Conservation (phyloP, 2,329 filamentous ascomycete genomes). For the Arthrobotrys sphaeroides region DNA sequence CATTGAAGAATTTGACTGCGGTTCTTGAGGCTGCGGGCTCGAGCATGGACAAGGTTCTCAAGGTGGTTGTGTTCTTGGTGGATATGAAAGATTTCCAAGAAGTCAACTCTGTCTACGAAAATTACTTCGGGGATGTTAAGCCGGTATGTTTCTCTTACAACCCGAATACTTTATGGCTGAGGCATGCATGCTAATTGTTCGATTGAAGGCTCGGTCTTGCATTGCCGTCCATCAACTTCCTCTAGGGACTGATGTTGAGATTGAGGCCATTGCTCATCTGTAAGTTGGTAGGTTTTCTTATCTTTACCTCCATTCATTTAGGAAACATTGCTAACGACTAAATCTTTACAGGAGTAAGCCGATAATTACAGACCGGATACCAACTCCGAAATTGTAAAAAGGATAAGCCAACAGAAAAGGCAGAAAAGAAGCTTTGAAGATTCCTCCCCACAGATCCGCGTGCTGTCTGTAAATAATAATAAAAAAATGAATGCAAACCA, state of each 20-base stretch:
- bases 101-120: conserved; percentile 78
- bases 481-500: conserved; percentile 3
- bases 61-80: conserved; percentile 89
- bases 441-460: not conserved
- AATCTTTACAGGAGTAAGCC: conserved; percentile 22
- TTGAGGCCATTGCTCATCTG: conserved; percentile 83
- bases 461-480: conserved; percentile 9
- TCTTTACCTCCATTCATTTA: not conserved
- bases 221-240: conserved; percentile 90
- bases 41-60: conserved; percentile 81
- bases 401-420: not conserved
- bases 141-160: conserved; percentile 58
- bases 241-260: conserved; percentile 86
- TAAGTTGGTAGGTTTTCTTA: conserved; percentile 60
- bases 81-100: conserved; percentile 89
- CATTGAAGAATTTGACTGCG: conserved; percentile 75
- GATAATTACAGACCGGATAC: conserved; percentile 25
- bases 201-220: conserved; percentile 75
- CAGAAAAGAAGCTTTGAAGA: not conserved
- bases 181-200: not conserved
- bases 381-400: conserved; percentile 34
- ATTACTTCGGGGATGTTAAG: conserved; percentile 71
- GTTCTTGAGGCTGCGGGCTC: conserved; percentile 85
- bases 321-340: not conserved
- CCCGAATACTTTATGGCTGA: not conserved